Conservation (phyloP, 2,329 filamentous ascomycete species). For the Aspergillus sp. region DNA sequence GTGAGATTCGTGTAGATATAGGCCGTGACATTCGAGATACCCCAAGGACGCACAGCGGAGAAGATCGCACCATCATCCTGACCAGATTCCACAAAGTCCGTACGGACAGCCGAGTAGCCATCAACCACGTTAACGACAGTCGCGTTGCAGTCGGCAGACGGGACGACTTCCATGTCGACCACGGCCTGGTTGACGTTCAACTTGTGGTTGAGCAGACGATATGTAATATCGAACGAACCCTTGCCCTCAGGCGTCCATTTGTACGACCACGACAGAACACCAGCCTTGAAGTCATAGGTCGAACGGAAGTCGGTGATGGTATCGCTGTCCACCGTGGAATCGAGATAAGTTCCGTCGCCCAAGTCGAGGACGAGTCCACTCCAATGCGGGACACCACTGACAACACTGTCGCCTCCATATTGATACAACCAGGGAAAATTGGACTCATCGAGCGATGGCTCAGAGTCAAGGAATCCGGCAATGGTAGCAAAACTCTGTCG, state of each 20-base stretch:
- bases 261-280: constrained; percentile 58
- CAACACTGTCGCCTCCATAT: constrained; percentile 64
- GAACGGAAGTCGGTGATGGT: constrained; percentile 57
- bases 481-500: constrained; percentile 62
- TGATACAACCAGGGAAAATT: constrained; percentile 65
- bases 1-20: constrained; percentile 47
- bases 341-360: constrained; percentile 48
- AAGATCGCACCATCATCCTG: constrained; percentile 54
- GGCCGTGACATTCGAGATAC: constrained; percentile 57
- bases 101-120: constrained; percentile 60
- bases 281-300: constrained; percentile 57
- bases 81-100: constrained; percentile 52
- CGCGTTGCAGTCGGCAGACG: constrained; percentile 48
- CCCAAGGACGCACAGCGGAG: constrained; percentile 57
- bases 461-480: constrained; percentile 59
- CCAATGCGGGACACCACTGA: constrained; percentile 66
- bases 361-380: constrained; percentile 53
- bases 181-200: constrained; percentile 55
- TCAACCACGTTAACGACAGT: constrained; percentile 62
- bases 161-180: constrained; percentile 53
- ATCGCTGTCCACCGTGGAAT: constrained; percentile 53
- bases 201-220: constrained; percentile 61
- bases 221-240: constrained; percentile 52
- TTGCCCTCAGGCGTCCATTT: constrained; percentile 54
- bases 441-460: constrained; percentile 51